Conservation (phyloP, 306 rosid species). For the Cicer arietinum region DNA sequence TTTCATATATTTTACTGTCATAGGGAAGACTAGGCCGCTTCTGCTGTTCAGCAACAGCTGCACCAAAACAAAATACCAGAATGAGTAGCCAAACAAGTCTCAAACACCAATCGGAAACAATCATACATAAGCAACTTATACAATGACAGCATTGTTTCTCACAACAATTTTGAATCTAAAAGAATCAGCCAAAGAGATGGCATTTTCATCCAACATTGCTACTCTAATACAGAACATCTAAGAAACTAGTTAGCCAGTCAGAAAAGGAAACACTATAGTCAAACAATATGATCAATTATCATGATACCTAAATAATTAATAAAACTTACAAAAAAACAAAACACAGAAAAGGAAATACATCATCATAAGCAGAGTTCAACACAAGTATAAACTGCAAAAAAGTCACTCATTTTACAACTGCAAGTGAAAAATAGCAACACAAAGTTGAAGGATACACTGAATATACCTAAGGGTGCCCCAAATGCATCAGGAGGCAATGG, state of each 20-base stretch:
- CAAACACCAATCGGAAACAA: constrained; percentile 21
- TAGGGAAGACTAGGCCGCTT: constrained; percentile 71
- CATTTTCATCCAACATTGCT: constrained; percentile 10
- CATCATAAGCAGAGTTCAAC: constrained; percentile 29
- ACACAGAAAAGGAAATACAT: constrained; percentile 13
- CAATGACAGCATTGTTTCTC: constrained; percentile 4
- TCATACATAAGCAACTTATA: constrained; percentile 17
- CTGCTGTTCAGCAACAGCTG: constrained; percentile 75
- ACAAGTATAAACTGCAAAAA: constrained; percentile 1
- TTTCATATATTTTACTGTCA: constrained; percentile 74
- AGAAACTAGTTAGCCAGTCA: constrained; percentile 36
- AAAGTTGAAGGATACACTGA: constrained; percentile 16
- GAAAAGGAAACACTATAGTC: constrained; percentile 27
- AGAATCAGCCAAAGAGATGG: constrained; percentile 6
- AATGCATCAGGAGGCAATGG: constrained; percentile 96
- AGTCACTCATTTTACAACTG: neutral
- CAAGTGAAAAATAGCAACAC: constrained; percentile 21
- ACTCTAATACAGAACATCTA: constrained; percentile 14
- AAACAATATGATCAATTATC: constrained; percentile 7
- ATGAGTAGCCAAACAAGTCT: constrained; percentile 39
- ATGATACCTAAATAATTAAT: constrained; percentile 20
- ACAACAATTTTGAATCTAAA: neutral
- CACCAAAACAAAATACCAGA: constrained; percentile 45
- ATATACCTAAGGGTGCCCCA: constrained; percentile 84
- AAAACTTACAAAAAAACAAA: constrained; percentile 6